Evolutionary conservation across 148 eudicot species (phyloP), one percentile per base, ranked within the genome.

Genomic region (Rhododendron vialii): DNA sequence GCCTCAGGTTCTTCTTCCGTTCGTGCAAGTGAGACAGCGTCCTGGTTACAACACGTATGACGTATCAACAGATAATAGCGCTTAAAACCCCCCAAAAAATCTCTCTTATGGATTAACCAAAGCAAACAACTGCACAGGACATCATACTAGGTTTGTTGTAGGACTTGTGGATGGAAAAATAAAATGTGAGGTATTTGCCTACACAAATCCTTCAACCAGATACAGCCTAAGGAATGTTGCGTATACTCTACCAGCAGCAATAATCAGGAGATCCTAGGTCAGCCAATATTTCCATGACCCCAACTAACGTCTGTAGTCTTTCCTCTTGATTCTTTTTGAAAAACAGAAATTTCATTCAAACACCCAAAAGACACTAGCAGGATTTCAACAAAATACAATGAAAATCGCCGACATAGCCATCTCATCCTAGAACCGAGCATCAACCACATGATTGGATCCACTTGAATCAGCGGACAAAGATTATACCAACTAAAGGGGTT

Each of bases 1-100:
- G 91, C 94, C 90, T 94, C 96, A 0, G 96, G 92, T 80, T 93
- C 98, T 71, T 93, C 95, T 91, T 94, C 99, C 36, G 90, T 75
- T 53, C 87, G 90, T 65, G 99, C 99, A 73, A 97, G 90, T 30
- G 96, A 89, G 63, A 95, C 91, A 90, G 98, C 99, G 87, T 97
- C 99, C 99, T 97, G 91, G 80, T 74, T 43, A 86, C 78, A 13
- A 30, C 22, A 30, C 11, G 35, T 28, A 55, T 28, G 9, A 69
- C 45, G 14, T 55, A 51, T 51, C 57, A 73, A 3, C 47, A 26
- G 55, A 61, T 13, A n/a, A 8, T 11, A 28, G 15, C 2, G 35
- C 8, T 11, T 10, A 67, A 67, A 67, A 3, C 13, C 11, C 74
- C 74, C 33, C 12, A 12, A 3, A 28, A 63, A 65, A n/a, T 0